Evolutionary conservation across 768 basidiomycete genomes (phyloP).

Genomic region (Lentinus tigrinus): DNA sequence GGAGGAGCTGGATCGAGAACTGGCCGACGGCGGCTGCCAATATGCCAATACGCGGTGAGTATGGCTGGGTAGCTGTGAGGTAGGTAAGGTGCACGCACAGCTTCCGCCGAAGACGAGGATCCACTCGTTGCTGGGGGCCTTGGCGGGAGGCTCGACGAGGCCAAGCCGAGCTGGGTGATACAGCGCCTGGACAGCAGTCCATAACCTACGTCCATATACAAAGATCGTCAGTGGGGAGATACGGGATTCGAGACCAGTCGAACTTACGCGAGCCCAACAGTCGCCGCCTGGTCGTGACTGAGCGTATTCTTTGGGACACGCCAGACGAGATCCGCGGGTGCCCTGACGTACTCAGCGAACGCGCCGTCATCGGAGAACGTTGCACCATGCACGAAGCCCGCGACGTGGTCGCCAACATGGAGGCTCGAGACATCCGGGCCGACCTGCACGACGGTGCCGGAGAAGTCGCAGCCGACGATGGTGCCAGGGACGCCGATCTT

Average conservation of each 20-base stretch:
- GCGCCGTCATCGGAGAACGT: conserved; percentile 21
- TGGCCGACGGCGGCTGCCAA: conserved; percentile 29
- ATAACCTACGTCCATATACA: conserved; percentile 18
- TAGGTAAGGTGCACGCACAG: neutral
- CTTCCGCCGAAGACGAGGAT: conserved; percentile 22
- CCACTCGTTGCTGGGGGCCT: conserved; percentile 14
- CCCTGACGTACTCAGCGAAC: conserved; percentile 29
- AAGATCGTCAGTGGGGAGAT: too few relatives aligned
- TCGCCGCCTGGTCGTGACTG: conserved; percentile 19
- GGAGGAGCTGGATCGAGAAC: conserved; percentile 41
- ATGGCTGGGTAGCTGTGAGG: neutral
- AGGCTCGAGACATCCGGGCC: conserved; percentile 19
- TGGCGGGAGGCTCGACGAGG: conserved; percentile 17
- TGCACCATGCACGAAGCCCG: conserved; percentile 29
- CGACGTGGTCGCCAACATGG: conserved; percentile 28
- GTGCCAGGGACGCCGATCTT: conserved; percentile 9
- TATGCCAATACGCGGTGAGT: neutral
- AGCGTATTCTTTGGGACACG: conserved; percentile 12
- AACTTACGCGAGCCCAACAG: conserved; percentile 21
- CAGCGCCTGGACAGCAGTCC: conserved; percentile 21
- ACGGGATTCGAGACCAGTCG: too few relatives aligned
- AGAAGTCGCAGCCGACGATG: conserved; percentile 26
- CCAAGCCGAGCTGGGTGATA: conserved; percentile 20
- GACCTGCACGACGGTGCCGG: conserved; percentile 23
- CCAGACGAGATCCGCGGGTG: conserved; percentile 22